These are phyloP conservation scores for Phytophthora idaei DNA, from an alignment of 352 stramenopile species.

Conservation along the genomic window DNA sequence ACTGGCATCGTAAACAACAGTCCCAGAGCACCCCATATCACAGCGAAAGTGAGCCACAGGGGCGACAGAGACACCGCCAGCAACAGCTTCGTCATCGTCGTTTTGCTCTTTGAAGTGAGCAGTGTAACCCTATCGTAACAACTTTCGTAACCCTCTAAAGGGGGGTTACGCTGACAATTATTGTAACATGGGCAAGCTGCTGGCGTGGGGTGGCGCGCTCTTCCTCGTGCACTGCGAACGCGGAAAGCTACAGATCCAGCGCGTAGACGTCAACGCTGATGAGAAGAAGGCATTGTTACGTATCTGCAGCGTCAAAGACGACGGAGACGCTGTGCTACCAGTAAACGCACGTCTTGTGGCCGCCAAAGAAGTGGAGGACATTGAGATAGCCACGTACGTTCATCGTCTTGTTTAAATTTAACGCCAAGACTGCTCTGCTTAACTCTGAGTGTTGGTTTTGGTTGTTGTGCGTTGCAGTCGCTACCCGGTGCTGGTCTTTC, in stretches of 20 bases:
- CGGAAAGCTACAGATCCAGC: constrained; percentile 30
- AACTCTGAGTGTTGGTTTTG: not conserved
- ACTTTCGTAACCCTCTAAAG: not conserved
- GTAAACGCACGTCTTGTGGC: constrained; percentile 40
- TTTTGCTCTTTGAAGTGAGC: constrained; percentile 7
- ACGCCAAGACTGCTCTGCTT: not conserved
- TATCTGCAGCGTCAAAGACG: constrained; percentile 12
- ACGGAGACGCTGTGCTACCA: constrained; percentile 23
- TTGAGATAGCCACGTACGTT: constrained; percentile 46
- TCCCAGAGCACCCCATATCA: constrained; percentile 20
- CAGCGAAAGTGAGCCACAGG: constrained; percentile 18
- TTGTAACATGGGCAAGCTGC: constrained; percentile 26
- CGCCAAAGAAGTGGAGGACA: constrained; percentile 46
- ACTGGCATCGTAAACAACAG: constrained; percentile 27
- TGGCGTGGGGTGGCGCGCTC: constrained; percentile 34
- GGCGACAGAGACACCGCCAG: constrained; percentile 21
- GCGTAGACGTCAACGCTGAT: constrained; percentile 21
- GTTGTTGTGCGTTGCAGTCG: constrained; percentile 17
- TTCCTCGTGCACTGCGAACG: constrained; percentile 36
- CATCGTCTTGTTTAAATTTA: not conserved
- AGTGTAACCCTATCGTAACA: not conserved
- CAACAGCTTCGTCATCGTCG: constrained; percentile 12
- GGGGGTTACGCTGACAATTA: not conserved
- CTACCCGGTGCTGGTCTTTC: constrained; percentile 38
- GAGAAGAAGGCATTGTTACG: constrained; percentile 29